These are phyloP conservation scores for Lepidium aucheri DNA, from an alignment of 345 rosid genomes.

Conservation along the genomic window DNA sequence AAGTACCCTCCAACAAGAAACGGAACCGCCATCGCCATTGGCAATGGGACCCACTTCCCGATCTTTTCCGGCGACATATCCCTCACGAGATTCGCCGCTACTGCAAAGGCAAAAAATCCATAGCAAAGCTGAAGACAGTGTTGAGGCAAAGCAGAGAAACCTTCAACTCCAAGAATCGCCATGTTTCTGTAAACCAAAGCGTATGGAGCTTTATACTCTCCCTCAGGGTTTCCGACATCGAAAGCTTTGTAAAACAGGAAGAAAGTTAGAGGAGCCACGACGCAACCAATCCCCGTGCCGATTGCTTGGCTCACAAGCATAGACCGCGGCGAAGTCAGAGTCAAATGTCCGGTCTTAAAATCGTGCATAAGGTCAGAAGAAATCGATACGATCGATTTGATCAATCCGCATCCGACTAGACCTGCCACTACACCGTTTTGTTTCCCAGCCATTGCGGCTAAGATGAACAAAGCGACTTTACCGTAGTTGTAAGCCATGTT, in stretches of 20 bases:
- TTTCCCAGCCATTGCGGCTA: conserved; percentile 47
- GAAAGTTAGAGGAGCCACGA: conserved; percentile 42
- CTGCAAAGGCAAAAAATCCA: conserved; percentile 33
- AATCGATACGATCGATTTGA: conserved; percentile 43
- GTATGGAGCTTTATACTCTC: conserved; percentile 40
- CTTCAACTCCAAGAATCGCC: conserved; percentile 48
- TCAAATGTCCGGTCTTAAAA: conserved; percentile 48
- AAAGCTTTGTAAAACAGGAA: conserved; percentile 43
- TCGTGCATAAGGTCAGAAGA: conserved; percentile 50
- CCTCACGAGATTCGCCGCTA: conserved; percentile 28
- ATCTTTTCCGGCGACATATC: conserved; percentile 20
- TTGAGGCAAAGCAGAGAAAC: conserved; percentile 45
- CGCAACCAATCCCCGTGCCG: conserved; percentile 44
- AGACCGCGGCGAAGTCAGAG: conserved; percentile 38
- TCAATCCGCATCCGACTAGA: conserved; percentile 44
- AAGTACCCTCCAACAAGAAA: conserved; percentile 43
- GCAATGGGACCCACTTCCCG: conserved; percentile 39
- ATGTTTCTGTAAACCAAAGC: conserved; percentile 41
- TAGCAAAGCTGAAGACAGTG: conserved; percentile 39
- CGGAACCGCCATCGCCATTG: conserved; percentile 50
- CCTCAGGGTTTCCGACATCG: conserved; percentile 33
- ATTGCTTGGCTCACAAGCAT: conserved; percentile 55
- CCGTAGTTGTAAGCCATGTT: conserved; percentile 51
- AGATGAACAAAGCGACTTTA: conserved; percentile 40
- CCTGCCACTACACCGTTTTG: conserved; percentile 46